Evolutionary conservation across 2,329 filamentous ascomycete species (phyloP).

Genomic region (Triangularia verruculosa): DNA sequence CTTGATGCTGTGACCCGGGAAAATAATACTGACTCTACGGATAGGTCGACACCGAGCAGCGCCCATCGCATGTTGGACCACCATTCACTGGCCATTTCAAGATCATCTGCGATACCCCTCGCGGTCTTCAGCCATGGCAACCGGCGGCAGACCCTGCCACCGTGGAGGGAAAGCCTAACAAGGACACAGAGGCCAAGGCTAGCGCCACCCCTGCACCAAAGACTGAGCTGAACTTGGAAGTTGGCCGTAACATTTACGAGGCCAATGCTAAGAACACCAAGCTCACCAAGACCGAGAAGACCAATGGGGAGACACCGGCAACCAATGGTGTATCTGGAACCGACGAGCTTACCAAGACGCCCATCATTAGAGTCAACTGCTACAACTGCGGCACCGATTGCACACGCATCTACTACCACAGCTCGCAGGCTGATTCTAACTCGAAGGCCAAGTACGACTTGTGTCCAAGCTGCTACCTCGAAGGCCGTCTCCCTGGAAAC

Average conservation of each 20-base stretch:
- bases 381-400: slow-evolving; percentile 92
- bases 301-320: slow-evolving; percentile 67
- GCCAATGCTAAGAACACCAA: slow-evolving; percentile 75
- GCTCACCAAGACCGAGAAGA: slow-evolving; percentile 66
- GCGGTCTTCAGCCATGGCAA: slow-evolving; percentile 92
- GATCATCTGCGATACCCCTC: slow-evolving; percentile 90
- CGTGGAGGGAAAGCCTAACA: slow-evolving; percentile 57
- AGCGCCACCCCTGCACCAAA: slow-evolving; percentile 65
- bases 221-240: slow-evolving; percentile 83
- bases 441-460: slow-evolving; percentile 77
- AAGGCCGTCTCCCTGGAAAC: slow-evolving; percentile 77
- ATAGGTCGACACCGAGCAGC: slow-evolving; percentile 94
- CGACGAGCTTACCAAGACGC: slow-evolving; percentile 62
- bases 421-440: slow-evolving; percentile 53
- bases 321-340: slow-evolving; percentile 60
- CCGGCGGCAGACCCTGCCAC: slow-evolving; percentile 74
- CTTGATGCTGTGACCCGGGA: neutral
- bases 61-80: slow-evolving; percentile 91
- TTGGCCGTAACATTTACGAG: slow-evolving; percentile 94
- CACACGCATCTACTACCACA: slow-evolving; percentile 61
- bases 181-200: slow-evolving; percentile 71
- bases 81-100: slow-evolving; percentile 98
- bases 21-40: slow-evolving; percentile 3
- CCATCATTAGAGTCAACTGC: slow-evolving; percentile 73
- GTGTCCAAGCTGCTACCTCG: slow-evolving; percentile 86